A percentile compares a stretch with the other conserved stretches of the same genome.
Conservation (phyloP, 257 asterid genomes). For the Vinca minor region DNA sequence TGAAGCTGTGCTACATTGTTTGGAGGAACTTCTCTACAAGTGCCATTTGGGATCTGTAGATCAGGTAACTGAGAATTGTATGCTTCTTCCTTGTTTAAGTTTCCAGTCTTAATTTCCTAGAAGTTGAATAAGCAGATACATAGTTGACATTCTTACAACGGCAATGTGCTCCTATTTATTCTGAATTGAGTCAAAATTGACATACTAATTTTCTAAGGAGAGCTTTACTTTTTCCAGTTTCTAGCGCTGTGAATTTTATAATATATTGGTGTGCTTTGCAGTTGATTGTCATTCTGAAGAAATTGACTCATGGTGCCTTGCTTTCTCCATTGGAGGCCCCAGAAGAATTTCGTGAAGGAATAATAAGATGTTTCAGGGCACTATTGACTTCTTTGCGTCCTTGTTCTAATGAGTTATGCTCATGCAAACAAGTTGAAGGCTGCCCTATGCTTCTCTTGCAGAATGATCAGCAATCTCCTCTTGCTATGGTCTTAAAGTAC, state of each 20-base stretch:
- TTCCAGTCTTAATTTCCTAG: neutral
- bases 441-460: conserved; percentile 36
- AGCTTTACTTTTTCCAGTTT: neutral
- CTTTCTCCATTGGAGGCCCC: conserved; percentile 80
- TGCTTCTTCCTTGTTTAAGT: neutral
- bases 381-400: conserved; percentile 53
- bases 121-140: neutral
- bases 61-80: too few species aligned
- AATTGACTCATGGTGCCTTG: conserved; percentile 72
- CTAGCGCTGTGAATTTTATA: neutral
- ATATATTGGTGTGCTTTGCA: conserved; percentile 25
- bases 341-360: conserved; percentile 93
- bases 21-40: conserved; percentile 76
- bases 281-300: conserved; percentile 78
- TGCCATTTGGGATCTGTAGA: conserved; percentile 63
- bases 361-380: conserved; percentile 72
- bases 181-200: neutral
- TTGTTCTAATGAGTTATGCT: conserved; percentile 58
- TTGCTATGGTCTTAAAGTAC: conserved; percentile 23
- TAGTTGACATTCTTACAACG: neutral
- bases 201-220: neutral
- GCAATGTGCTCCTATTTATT: neutral
- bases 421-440: conserved; percentile 53
- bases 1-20: conserved; percentile 60
- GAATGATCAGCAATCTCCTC: conserved; percentile 29